A percentile compares a stretch with the other conserved stretches of the same genome.
phyloP scores from a whole-genome alignment of 805 yeast genomes.

The Monosporozyma unispora region DNA sequence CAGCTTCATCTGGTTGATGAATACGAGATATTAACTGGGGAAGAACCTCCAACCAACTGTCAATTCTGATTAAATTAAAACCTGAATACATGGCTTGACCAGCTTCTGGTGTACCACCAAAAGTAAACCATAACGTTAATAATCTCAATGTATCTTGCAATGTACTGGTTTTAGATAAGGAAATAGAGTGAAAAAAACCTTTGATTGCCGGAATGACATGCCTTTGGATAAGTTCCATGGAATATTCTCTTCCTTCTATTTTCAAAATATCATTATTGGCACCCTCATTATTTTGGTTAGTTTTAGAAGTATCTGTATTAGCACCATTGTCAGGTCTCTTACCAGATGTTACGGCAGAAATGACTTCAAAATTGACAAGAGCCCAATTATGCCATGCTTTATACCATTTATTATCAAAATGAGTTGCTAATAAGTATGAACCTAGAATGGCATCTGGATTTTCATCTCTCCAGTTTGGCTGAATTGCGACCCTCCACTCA shows the following conservation, averaged over 20 bases:
- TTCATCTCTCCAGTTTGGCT: conserved; percentile 70
- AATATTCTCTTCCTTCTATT: conserved; percentile 22
- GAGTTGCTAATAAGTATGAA: conserved; percentile 87
- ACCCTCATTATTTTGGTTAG: neutral
- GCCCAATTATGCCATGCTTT: conserved; percentile 99
- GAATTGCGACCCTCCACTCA: conserved; percentile 86
- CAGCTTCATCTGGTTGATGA: conserved; percentile 86
- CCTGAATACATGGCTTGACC: conserved; percentile 88
- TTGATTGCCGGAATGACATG: conserved; percentile 94
- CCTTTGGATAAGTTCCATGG: conserved; percentile 56
- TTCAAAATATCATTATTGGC: conserved; percentile 15
- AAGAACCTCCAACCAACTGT: conserved; percentile 89
- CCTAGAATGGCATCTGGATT: conserved; percentile 77
- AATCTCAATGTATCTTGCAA: conserved; percentile 87
- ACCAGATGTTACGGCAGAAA: conserved; percentile 43
- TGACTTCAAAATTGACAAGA: conserved; percentile 87
- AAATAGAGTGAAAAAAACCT: conserved; percentile 92
- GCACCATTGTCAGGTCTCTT: conserved; percentile 11
- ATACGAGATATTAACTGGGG: conserved; percentile 95
- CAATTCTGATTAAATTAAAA: conserved; percentile 76
- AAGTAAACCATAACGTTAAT: conserved; percentile 89
- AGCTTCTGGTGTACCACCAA: conserved; percentile 89
- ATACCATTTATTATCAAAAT: conserved; percentile 86
- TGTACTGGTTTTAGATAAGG: conserved; percentile 77
- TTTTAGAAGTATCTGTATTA: neutral